Conservation (phyloP, 163 green algal species). For the Volvox carteri region DNA sequence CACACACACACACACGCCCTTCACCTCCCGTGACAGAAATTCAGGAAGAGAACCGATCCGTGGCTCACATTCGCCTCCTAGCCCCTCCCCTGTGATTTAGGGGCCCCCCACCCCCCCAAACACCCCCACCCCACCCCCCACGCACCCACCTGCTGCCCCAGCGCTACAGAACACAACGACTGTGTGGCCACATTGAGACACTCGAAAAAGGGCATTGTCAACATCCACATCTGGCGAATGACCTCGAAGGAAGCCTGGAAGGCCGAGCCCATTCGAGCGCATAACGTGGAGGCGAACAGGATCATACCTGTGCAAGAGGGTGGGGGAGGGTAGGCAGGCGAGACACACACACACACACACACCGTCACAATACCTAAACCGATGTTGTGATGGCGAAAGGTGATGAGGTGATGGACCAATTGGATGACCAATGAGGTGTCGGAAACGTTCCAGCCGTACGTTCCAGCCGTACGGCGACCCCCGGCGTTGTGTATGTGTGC, state of each 20-base stretch:
- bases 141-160: conserved; percentile 53
- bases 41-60: too few species aligned
- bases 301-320: conserved; percentile 57
- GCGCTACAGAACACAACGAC: conserved; percentile 56
- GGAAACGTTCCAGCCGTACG: neutral
- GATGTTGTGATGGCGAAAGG: neutral
- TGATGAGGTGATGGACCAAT: neutral
- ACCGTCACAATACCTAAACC: neutral
- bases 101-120: too few species aligned
- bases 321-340: neutral
- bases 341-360: neutral
- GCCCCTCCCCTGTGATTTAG: too few species aligned
- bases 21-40: too few species aligned
- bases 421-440: neutral
- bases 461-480: too few species aligned
- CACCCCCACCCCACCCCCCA: too few species aligned
- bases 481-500: too few species aligned
- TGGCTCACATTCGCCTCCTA: too few species aligned
- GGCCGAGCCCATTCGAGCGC: conserved; percentile 51
- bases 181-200: conserved; percentile 66
- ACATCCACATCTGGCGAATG: conserved; percentile 65
- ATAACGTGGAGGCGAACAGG: conserved; percentile 63
- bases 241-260: conserved; percentile 69
- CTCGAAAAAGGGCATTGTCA: conserved; percentile 69
- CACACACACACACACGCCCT: too few species aligned